Conservation (phyloP, 345 rosid genomes). For the Dipteronia sinensis region DNA sequence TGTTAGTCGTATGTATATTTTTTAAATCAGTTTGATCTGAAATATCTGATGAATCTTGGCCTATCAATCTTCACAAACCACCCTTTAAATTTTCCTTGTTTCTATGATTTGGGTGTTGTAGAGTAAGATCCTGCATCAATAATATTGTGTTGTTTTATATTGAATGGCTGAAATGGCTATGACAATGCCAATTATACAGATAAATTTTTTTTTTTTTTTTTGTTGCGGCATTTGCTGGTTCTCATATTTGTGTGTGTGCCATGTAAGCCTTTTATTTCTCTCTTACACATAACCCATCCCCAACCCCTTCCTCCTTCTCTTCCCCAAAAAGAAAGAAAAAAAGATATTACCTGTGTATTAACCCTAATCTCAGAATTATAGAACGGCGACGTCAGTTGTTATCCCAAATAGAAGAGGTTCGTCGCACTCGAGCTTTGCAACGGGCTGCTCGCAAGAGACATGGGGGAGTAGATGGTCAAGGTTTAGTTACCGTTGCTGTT, state of each 20-base stretch:
- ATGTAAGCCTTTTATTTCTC: background rate
- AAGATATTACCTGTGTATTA: background rate
- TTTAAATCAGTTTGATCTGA: no score
- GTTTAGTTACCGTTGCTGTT: slow-evolving; percentile 79
- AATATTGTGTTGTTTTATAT: background rate
- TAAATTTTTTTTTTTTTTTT: background rate
- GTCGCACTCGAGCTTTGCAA: slow-evolving; percentile 81
- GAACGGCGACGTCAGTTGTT: slow-evolving; percentile 65
- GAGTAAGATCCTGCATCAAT: background rate
- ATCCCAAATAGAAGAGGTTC: slow-evolving; percentile 79
- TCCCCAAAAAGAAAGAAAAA: background rate
- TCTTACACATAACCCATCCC: background rate
- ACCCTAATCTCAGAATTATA: slow-evolving; percentile 54
- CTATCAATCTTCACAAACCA: no score
- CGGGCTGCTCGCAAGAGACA: slow-evolving; percentile 79
- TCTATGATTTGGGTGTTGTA: no score
- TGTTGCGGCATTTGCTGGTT: background rate
- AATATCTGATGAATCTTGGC: no score
- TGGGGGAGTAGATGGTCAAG: slow-evolving; percentile 46
- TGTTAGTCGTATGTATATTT: no score
- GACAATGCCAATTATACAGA: background rate
- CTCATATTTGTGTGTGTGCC: slow-evolving; percentile 14
- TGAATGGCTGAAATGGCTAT: background rate
- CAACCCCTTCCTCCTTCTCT: background rate
- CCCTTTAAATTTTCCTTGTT: no score